A percentile compares a stretch with the other conserved stretches of the same genome.
Evolutionary conservation across 2,329 filamentous ascomycete genomes (phyloP).

Genomic region (Aphanoascus verrucosus): DNA sequence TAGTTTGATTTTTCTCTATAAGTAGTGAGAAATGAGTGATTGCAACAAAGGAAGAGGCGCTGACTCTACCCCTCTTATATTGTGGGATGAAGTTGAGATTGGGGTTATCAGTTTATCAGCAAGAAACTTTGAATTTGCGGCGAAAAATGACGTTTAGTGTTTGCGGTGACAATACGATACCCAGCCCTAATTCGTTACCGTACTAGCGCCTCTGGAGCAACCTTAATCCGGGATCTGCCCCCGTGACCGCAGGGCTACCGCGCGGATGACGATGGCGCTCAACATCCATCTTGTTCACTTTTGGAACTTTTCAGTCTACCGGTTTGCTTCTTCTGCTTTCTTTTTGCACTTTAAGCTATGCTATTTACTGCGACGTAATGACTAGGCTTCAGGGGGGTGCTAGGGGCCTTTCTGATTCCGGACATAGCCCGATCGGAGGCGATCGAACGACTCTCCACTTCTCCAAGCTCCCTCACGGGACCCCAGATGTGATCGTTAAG

Average conservation of each 20-base stretch:
- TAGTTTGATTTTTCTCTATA: neutral
- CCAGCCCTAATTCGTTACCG: neutral
- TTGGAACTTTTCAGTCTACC: neutral
- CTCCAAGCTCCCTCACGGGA: conserved; percentile 33
- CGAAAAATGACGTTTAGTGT: conserved; percentile 11
- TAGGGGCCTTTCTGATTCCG: conserved; percentile 24
- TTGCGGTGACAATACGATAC: conserved; percentile 5
- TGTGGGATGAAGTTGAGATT: neutral
- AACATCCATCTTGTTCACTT: neutral
- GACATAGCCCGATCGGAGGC: conserved; percentile 19
- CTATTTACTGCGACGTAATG: conserved; percentile 21
- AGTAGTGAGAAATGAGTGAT: neutral
- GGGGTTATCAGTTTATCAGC: conserved; percentile 12
- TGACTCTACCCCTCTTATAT: neutral
- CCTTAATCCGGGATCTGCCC: neutral
- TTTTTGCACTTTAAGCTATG: neutral
- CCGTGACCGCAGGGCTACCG: neutral
- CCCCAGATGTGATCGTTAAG: conserved; percentile 30
- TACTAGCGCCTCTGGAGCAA: neutral
- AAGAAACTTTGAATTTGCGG: conserved; percentile 9
- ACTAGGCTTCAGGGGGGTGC: conserved; percentile 36
- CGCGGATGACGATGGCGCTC: neutral
- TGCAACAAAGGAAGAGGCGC: neutral
- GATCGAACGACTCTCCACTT: conserved; percentile 25
- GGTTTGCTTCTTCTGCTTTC: neutral